Percentiles rank a stretch among this genome's conserved stretches.
Conservation (phyloP, 129 eudicot genomes). For the Ambrosia trifida region DNA sequence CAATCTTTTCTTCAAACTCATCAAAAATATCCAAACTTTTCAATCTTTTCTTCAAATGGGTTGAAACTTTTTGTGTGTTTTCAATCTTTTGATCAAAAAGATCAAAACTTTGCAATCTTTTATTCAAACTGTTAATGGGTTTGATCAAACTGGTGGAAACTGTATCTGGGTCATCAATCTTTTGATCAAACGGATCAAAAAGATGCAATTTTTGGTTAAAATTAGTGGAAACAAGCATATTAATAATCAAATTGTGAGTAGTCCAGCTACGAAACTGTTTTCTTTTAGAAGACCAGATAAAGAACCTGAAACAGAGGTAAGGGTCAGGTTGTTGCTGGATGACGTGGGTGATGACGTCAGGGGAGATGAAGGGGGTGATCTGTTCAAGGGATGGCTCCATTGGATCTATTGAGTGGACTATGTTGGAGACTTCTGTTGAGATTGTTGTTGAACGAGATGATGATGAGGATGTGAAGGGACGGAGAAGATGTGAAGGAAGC, state of each 20-base stretch:
- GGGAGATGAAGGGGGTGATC: slow-evolving; percentile 36
- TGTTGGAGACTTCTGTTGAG: slow-evolving; percentile 39
- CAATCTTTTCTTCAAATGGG: slow-evolving; percentile 32
- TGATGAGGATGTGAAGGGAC: slow-evolving; percentile 22
- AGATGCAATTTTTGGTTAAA: too few relatives aligned
- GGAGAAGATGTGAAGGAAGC: slow-evolving; percentile 18
- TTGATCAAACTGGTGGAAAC: slow-evolving; percentile 13
- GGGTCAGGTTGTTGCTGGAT: slow-evolving; percentile 42
- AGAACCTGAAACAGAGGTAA: slow-evolving; percentile 61
- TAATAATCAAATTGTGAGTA: too few relatives aligned
- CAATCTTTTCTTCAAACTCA: slow-evolving; percentile 27
- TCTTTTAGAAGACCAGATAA: slow-evolving; percentile 55
- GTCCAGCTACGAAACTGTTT: slow-evolving; percentile 46
- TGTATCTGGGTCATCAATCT: too few relatives aligned
- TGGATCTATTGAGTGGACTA: slow-evolving; percentile 41
- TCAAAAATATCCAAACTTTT: slow-evolving; percentile 37
- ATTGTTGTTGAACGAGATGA: slow-evolving; percentile 22
- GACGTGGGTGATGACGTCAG: slow-evolving; percentile 30
- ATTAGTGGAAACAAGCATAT: too few relatives aligned
- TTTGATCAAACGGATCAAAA: too few relatives aligned
- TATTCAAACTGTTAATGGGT: slow-evolving; percentile 25
- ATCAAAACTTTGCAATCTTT: slow-evolving; percentile 10
- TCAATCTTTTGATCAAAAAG: slow-evolving; percentile 28
- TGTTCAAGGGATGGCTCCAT: slow-evolving; percentile 56
- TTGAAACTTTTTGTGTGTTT: slow-evolving; percentile 8